Conservation (phyloP, 2,329 filamentous ascomycete species). For the Nigrospora sphaerica region DNA sequence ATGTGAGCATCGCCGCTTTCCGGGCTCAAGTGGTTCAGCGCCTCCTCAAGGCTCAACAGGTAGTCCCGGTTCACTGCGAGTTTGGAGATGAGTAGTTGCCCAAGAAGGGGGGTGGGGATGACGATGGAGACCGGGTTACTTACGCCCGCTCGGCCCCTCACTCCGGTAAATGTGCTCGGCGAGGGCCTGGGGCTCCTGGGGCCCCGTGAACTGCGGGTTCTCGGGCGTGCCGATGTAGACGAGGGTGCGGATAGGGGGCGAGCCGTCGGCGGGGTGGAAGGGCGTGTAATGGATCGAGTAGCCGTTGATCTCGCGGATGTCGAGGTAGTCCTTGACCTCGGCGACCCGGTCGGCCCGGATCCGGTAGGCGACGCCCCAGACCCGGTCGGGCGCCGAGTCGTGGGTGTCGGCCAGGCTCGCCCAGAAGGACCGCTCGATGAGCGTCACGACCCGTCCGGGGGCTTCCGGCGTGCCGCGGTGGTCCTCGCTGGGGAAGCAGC, state of each 20-base stretch:
- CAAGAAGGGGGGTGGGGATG: no score
- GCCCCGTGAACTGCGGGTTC: conserved; percentile 86
- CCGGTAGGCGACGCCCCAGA: conserved; percentile 93
- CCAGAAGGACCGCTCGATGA: conserved; percentile 83
- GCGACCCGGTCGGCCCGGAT: conserved; percentile 65
- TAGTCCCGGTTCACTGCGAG: conserved; percentile 70
- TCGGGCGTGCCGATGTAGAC: conserved; percentile 93
- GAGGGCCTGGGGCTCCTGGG: conserved; percentile 69
- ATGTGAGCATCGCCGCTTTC: conserved; percentile 82
- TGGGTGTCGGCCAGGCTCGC: conserved; percentile 65
- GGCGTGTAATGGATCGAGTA: conserved; percentile 90
- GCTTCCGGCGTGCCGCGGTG: conserved; percentile 85
- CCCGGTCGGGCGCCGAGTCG: conserved; percentile 52
- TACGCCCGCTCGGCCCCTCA: conserved; percentile 68
- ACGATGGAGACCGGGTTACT: no score
- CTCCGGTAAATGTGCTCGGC: conserved; percentile 75
- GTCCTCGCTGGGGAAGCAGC: conserved; percentile 60
- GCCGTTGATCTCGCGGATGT: conserved; percentile 95
- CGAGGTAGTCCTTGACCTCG: conserved; percentile 82
- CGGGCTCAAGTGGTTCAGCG: conserved; percentile 63
- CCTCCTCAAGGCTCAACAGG: conserved; percentile 70
- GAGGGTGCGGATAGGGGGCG: conserved; percentile 44
- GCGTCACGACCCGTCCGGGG: conserved; percentile 86
- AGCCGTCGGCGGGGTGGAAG: conserved; percentile 54
- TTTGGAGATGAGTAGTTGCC: no score